A percentile compares a stretch with the other conserved stretches of the same genome.
These are phyloP conservation scores for Tetrahymena elliotti DNA, from an alignment of 73 alveolate genomes.

Conservation along the genomic window DNA sequence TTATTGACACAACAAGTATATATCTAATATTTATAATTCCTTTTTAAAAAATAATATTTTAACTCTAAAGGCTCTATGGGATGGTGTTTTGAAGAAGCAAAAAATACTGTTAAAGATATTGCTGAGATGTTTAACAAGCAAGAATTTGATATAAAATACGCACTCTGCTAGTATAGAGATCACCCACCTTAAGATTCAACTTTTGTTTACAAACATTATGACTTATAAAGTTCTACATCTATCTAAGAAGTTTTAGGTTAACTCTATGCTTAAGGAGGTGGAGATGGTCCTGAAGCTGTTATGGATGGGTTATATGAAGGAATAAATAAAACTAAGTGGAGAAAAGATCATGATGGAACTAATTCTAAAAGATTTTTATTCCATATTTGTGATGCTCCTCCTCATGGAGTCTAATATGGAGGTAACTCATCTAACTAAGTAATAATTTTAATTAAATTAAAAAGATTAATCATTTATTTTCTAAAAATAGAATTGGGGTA, in stretches of 20 bases:
- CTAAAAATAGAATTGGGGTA: background rate
- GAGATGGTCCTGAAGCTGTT: conserved; percentile 77
- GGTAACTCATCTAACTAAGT: background rate
- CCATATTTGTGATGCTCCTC: conserved; percentile 78
- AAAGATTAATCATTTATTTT: background rate
- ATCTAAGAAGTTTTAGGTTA: conserved; percentile 41
- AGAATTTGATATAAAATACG: conserved; percentile 47
- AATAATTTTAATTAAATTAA: background rate
- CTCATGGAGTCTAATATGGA: conserved; percentile 53
- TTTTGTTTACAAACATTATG: conserved; percentile 48
- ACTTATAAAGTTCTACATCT: conserved; percentile 50
- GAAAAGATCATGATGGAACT: conserved; percentile 41
- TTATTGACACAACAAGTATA: conserved; percentile 49
- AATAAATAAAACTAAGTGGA: conserved; percentile 56
- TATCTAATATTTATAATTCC: too few species aligned
- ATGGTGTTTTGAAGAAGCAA: conserved; percentile 59
- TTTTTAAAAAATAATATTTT: background rate
- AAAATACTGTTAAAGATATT: conserved; percentile 46
- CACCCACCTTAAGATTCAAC: conserved; percentile 63
- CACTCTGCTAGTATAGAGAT: conserved; percentile 66
- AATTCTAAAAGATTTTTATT: conserved; percentile 51
- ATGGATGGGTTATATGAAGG: conserved; percentile 69
- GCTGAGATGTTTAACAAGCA: conserved; percentile 46
- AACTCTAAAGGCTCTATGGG: conserved; percentile 49
- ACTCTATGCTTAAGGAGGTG: conserved; percentile 57